A percentile compares a stretch with the other conserved stretches of the same genome.
phyloP scores from a whole-genome alignment of 768 basidiomycete genomes.

The Leccinum broughii region DNA sequence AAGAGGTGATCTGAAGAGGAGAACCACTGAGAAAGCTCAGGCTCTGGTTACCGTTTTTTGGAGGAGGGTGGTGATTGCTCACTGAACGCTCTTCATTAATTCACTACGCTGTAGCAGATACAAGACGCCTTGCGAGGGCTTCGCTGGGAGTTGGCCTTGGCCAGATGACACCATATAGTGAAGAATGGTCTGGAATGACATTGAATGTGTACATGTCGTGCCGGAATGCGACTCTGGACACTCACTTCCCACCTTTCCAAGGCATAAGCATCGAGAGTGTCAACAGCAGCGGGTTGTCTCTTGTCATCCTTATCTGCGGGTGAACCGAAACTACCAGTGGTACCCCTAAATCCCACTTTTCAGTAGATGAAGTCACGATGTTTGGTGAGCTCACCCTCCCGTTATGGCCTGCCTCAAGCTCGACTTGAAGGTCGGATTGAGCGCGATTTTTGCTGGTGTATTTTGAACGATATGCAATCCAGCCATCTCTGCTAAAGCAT shows the following conservation, averaged over 20 bases:
- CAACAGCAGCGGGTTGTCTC: constrained; percentile 50
- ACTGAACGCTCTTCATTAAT: constrained; percentile 79
- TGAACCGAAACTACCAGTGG: constrained; percentile 81
- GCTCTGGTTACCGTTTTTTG: background rate
- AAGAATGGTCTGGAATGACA: constrained; percentile 71
- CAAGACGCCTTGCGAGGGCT: constrained; percentile 82
- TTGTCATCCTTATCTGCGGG: constrained; percentile 68
- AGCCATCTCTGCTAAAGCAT: constrained; percentile 60
- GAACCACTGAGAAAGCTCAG: constrained; percentile 43
- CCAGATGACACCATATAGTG: constrained; percentile 98
- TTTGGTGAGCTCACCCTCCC: constrained; percentile 63
- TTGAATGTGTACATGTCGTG: background rate
- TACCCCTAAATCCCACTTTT: constrained; percentile 49
- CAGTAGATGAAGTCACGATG: constrained; percentile 3
- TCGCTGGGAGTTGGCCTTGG: constrained; percentile 68
- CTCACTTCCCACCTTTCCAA: constrained; percentile 89
- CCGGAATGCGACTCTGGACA: constrained; percentile 3
- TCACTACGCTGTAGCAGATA: constrained; percentile 81
- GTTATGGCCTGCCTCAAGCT: constrained; percentile 83
- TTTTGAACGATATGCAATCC: constrained; percentile 70
- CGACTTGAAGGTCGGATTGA: constrained; percentile 76
- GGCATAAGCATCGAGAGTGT: constrained; percentile 76
- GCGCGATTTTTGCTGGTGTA: constrained; percentile 56
- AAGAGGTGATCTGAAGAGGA: constrained; percentile 81
- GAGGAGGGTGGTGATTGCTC: constrained; percentile 25